Conservation (phyloP, 2,329 filamentous ascomycete species). For the Neospermospora avenae region DNA sequence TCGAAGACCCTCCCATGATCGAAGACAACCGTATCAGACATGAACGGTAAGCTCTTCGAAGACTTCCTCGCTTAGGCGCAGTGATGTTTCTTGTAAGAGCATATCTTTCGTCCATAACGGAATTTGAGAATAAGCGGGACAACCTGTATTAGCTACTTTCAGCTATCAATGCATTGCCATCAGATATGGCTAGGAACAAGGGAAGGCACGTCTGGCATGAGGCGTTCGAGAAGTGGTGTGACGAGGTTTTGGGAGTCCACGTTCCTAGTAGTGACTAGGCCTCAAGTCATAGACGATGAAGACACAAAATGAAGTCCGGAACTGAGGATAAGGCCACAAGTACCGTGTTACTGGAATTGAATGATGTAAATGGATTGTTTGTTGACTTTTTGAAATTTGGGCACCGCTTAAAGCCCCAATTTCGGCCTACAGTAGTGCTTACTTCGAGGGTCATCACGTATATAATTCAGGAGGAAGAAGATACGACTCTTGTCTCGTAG, state of each 20-base stretch:
- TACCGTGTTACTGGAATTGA: too few relatives aligned
- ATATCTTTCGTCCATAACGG: slow-evolving; percentile 51
- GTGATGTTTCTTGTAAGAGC: slow-evolving; percentile 61
- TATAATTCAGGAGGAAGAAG: too few relatives aligned
- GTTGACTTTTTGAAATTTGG: too few relatives aligned
- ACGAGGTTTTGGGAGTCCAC: slow-evolving; percentile 14
- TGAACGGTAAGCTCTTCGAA: slow-evolving; percentile 59
- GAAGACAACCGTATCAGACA: slow-evolving; percentile 69
- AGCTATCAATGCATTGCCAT: slow-evolving; percentile 74
- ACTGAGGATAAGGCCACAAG: too few relatives aligned
- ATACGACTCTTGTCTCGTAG: too few relatives aligned
- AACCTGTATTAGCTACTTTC: slow-evolving; percentile 73
- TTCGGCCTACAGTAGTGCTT: neutral
- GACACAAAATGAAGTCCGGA: too few relatives aligned
- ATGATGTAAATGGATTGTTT: too few relatives aligned
- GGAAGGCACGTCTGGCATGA: slow-evolving; percentile 70
- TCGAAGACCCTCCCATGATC: slow-evolving; percentile 72
- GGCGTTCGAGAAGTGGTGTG: slow-evolving; percentile 45
- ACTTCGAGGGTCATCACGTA: too few relatives aligned
- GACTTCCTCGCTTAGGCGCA: slow-evolving; percentile 49
- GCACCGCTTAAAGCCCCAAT: neutral
- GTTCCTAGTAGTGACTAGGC: neutral
- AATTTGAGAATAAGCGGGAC: slow-evolving; percentile 59
- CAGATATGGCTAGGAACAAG: slow-evolving; percentile 72
- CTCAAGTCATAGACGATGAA: too few relatives aligned